Evolutionary conservation across 148 eudicot species (phyloP), one percentile per base, ranked within the genome.

Genomic region (Persicaria maculosa): DNA sequence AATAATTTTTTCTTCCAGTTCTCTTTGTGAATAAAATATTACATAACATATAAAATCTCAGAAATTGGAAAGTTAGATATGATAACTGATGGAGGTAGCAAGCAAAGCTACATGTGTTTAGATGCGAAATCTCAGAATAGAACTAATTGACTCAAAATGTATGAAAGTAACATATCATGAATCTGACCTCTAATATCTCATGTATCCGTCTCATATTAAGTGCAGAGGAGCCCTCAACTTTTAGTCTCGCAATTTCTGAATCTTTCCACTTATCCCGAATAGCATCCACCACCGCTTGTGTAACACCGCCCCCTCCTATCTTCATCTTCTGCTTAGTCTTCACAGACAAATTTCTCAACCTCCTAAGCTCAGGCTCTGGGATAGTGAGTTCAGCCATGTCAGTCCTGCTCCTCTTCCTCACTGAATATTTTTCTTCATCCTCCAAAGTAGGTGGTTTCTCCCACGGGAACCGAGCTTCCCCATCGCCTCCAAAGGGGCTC

Each of bases 151-250:
- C 70, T 65, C 70, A 65, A 65, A 65, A 65, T 5, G 4, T 12
- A 46, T 6, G 9, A 40, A 65, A 40, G 17, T 36, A 59, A 22
- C 10, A 40, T 65, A n/a, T 43, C 12, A 73, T 69, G 43, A 73
- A 77, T 62, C 87, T 77, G 72, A 95, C 97, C 97, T 92, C 98
- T 71, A 95, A 81, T 68, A 92, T 88, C 79, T 90, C 97, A 79
- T 95, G 97, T 83, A 88, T 81, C 74, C 92, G 86, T 80, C 62
- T 95, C 98, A 95, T 95, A 79, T 95, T 92, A 62, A 95, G 91
- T 14, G 98, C 98, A 75, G 97, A 87, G 2, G 97, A 76, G 25
- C 98, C 98, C 78, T 90, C 97, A 53, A 92, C 81, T 78, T 92
- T 95, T 76, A 95, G 77, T 75, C 91, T 86, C 69, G 85, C 97